Percentiles rank a stretch among this genome's conserved stretches.
Evolutionary conservation across 164 flowering plant species (phyloP).

Genomic region (Dillenia turbinata): DNA sequence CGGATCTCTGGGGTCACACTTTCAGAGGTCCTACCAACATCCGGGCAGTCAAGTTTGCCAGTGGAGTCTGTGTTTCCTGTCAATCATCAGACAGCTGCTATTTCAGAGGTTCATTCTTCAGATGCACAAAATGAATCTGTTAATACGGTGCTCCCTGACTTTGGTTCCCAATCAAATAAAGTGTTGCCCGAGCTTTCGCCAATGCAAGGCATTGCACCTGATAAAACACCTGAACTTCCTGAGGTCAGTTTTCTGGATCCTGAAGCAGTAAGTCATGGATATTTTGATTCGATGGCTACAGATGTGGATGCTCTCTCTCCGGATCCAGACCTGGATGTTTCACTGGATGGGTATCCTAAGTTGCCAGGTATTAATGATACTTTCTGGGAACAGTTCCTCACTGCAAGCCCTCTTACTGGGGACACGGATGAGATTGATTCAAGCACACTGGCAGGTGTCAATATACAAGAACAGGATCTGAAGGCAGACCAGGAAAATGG

Average conservation of each 20-base stretch:
- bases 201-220: slow-evolving; percentile 18
- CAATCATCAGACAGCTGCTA: slow-evolving; percentile 22
- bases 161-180: slow-evolving; percentile 14
- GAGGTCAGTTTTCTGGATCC: slow-evolving; percentile 15
- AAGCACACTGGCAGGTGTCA: slow-evolving; percentile 18
- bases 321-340: slow-evolving; percentile 23
- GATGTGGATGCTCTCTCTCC: slow-evolving; percentile 22
- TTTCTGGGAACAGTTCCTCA: slow-evolving; percentile 76
- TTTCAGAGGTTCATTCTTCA: slow-evolving; percentile 40
- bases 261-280: slow-evolving; percentile 12
- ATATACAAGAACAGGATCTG: slow-evolving; percentile 20
- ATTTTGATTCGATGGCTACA: slow-evolving; percentile 19
- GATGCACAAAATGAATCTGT: slow-evolving; percentile 24
- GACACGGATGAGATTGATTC: slow-evolving; percentile 39
- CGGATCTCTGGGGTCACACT: slow-evolving; percentile 53
- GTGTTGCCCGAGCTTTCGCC: slow-evolving; percentile 16
- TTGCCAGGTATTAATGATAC: slow-evolving; percentile 33
- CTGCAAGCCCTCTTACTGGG: slow-evolving; percentile 36
- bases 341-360: slow-evolving; percentile 30
- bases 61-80: slow-evolving; percentile 22
- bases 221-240: slow-evolving; percentile 16
- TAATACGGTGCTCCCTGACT: slow-evolving; percentile 29
- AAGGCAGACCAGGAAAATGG: slow-evolving; percentile 19
- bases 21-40: slow-evolving; percentile 48
- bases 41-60: slow-evolving; percentile 27